Conservation (phyloP, 495 filamentous ascomycete species). For the Oidiodendron maius region DNA sequence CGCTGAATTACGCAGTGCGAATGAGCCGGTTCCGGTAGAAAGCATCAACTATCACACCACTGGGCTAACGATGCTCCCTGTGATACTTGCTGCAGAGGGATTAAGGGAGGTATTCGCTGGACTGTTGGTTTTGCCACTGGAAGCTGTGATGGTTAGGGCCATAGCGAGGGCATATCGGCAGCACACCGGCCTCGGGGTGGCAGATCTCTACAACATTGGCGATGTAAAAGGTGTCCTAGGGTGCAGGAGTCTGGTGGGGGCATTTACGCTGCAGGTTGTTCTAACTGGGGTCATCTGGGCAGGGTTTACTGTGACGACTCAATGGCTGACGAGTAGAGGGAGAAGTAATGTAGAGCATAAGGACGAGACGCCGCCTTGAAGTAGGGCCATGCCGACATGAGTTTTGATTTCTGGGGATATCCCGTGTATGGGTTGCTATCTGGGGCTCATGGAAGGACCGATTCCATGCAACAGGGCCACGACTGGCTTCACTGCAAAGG, state of each 20-base stretch:
- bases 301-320: slow-evolving; percentile 12
- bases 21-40: slow-evolving; percentile 17
- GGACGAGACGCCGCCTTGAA: background rate
- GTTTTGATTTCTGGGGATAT: no score
- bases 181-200: slow-evolving; percentile 9
- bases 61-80: slow-evolving; percentile 21
- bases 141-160: slow-evolving; percentile 19
- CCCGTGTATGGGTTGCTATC: no score
- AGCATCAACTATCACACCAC: slow-evolving; percentile 17
- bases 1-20: slow-evolving; percentile 40
- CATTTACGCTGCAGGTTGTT: slow-evolving; percentile 10
- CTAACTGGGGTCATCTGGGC: slow-evolving; percentile 20
- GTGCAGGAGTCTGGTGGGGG: slow-evolving; percentile 8
- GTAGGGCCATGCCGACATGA: background rate
- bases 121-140: slow-evolving; percentile 19
- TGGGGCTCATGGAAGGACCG: no score
- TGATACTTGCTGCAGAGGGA: slow-evolving; percentile 20
- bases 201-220: slow-evolving; percentile 8
- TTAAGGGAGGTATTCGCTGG: slow-evolving; percentile 11
- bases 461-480: no score
- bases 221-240: background rate
- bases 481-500: no score
- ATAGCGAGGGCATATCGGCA: slow-evolving; percentile 17
- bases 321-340: slow-evolving; percentile 1
- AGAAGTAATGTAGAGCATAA: background rate